Percentiles rank a stretch among this genome's conserved stretches.
Conservation (phyloP, 768 basidiomycete genomes). For the Suillus subalutaceus region DNA sequence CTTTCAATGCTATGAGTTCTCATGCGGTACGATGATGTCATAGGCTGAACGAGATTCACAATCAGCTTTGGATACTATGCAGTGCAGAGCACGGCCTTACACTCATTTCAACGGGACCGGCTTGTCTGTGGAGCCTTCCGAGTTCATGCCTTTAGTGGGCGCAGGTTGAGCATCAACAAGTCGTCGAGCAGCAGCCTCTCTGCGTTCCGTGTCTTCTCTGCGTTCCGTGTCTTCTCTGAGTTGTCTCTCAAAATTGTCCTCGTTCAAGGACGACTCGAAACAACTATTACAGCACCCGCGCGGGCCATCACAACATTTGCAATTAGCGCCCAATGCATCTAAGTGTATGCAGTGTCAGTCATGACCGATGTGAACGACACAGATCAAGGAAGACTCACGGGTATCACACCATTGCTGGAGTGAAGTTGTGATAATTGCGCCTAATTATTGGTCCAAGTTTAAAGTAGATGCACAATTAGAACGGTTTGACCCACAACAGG, state of each 20-base stretch:
- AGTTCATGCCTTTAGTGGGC: conserved; percentile 23
- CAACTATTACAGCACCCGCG: conserved; percentile 17
- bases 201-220: conserved; percentile 9
- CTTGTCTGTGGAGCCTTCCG: neutral
- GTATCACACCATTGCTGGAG: conserved; percentile 2
- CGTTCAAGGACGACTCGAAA: conserved; percentile 3
- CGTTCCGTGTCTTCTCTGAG: conserved; percentile 10
- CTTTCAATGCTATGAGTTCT: neutral
- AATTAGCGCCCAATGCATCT: conserved; percentile 8
- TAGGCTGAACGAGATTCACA: neutral
- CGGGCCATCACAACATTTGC: conserved; percentile 15
- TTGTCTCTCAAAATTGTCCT: conserved; percentile 11
- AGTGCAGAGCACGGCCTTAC: neutral
- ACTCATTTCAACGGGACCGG: neutral
- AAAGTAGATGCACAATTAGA: neutral
- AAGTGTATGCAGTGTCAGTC: neutral
- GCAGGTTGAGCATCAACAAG: conserved; percentile 27
- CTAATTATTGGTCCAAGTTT: neutral
- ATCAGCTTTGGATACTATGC: neutral
- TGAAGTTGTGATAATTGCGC: neutral
- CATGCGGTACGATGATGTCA: neutral
- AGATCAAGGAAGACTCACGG: neutral
- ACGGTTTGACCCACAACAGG: neutral
- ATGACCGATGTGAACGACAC: neutral
- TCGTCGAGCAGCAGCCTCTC: conserved; percentile 8